Base-by-base conservation (phyloP, 2,329 filamentous ascomycete species). In the Pochonia chlamydosporia region DNA sequence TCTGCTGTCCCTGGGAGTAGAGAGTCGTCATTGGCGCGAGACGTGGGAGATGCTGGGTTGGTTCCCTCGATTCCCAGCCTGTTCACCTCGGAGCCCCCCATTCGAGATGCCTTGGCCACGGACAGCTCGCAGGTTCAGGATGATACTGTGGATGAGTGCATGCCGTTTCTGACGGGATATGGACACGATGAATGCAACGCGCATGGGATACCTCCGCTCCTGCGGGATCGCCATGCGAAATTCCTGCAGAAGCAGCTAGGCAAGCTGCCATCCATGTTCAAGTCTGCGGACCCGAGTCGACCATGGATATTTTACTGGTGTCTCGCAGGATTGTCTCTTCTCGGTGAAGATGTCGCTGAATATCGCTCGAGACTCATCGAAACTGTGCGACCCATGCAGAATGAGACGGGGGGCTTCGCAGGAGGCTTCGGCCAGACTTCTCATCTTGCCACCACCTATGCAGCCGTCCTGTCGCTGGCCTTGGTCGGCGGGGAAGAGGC, bases 251-350 rank as follows among this genome's bases (percentile, higher is more conserved):
- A 72, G 54, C 73, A 71, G 55, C 67, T 85, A 26, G 72, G 71
- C 21, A 73, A 72, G 42, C 81, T 95, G 51, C 89, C 92, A 0
- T 70, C 78, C 7, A 72, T 71, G 3, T 96, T 86, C 66, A 82
- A 85, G 44, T 76, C 76, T 42, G 80, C 90, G 55, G 93, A 99
- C 72, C 85, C 93, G 26, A 91, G 87, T 62, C 76, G 92, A 47
- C 91, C 93, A 9, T 99, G 93, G 93, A 79, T 96, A 59, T 76
- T 96, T 54, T 97, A 96, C 70, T 99, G 93, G 93, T 87, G 81
- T 45, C 73, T 97, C 46, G 81, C 84, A 28, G 89, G 81, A 3
- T 73, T 99, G 54, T 73, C 78, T 23, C 73, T 91, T 28, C 71
- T 99, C 43, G 90, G 89, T 41, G 81, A 90, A 61, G 88, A 96